Base-by-base conservation (phyloP, 2,329 filamentous ascomycete species). In the Bisporella sp. region DNA sequence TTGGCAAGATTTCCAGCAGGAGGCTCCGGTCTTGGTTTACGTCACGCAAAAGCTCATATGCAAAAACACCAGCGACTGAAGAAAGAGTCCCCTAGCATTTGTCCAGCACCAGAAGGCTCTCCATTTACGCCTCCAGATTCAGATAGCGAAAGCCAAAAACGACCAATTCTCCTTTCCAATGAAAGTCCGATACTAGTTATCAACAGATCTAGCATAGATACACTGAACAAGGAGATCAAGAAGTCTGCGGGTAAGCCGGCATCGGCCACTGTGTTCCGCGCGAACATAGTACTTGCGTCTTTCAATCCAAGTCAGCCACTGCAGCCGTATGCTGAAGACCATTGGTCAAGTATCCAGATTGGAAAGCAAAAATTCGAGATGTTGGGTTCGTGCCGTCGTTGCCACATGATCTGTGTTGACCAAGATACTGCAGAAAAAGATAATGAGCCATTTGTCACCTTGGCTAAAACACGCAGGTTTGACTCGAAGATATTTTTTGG, bases 331-430 rank as follows among this genome's bases (percentile, higher is more conserved):
- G 76, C 78, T 0, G 92, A 97, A 69, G 93, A 97, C 58, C 66
- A 71, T 5, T 97, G 92, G 92, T 73, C 71, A 9, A 74, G 69
- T 12, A 61, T 96, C 40, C 73, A 70, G 6, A 85, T 96, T 51
- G 87, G 85, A 1, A 59, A 66, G 2, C 75, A 84, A 52, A 67
- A 69, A 7, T 87, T 89, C 60, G 75, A 85, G 54, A 80, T 95
- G 61, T 70, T 97, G 4, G 92, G 91, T 0, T 80, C 87, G 3
- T 99, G 93, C 62, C 80, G 89, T 53, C 75, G 93, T 52, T 99
- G 93, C 60, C 90, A 96, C 66, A 97, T 99, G 91, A 85, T 99
- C 7, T 96, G 92, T 64, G 81, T 97, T 43, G 84, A 99, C 62
- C 93, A 96, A 66, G 73, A 82, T 44, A 96, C 85, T 9, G 90